Percentiles rank a stretch among this genome's conserved stretches.
Conservation (phyloP, 371 early-diverging fungal genomes). For the Haplosporangium sp. region DNA sequence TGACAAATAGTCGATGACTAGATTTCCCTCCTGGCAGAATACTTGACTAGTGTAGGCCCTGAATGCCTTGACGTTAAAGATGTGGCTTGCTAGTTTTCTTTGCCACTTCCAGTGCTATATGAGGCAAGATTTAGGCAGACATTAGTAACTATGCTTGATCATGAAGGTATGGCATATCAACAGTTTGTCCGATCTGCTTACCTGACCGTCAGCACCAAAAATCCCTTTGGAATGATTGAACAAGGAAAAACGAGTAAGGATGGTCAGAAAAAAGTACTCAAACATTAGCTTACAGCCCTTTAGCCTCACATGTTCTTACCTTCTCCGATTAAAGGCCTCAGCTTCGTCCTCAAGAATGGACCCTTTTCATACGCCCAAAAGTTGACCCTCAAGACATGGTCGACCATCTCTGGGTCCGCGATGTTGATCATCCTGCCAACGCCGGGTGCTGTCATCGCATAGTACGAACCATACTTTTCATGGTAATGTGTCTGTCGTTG, state of each 20-base stretch:
- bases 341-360: slow-evolving; percentile 8
- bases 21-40: slow-evolving; percentile 59
- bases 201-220: slow-evolving; percentile 74
- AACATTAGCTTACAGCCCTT: too few relatives aligned
- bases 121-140: not conserved
- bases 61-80: slow-evolving; percentile 79
- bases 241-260: not conserved
- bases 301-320: slow-evolving; percentile 8
- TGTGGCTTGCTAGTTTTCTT: slow-evolving; percentile 73
- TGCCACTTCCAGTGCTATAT: slow-evolving; percentile 70
- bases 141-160: not conserved
- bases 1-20: slow-evolving; percentile 52
- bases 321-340: slow-evolving; percentile 31
- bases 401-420: slow-evolving; percentile 33
- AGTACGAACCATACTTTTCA: slow-evolving; percentile 25
- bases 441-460: slow-evolving; percentile 18
- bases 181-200: not conserved
- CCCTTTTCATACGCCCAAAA: slow-evolving; percentile 56
- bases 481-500: slow-evolving; percentile 12
- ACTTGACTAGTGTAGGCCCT: slow-evolving; percentile 58
- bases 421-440: slow-evolving; percentile 33
- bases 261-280: not conserved
- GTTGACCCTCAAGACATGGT: slow-evolving; percentile 38
- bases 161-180: too few relatives aligned
- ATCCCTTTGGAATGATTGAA: slow-evolving; percentile 61